Evolutionary conservation across 2,329 filamentous ascomycete genomes (phyloP), one percentile per base, ranked within the genome.

Genomic region (Aspergillus pseudoglaucus): DNA sequence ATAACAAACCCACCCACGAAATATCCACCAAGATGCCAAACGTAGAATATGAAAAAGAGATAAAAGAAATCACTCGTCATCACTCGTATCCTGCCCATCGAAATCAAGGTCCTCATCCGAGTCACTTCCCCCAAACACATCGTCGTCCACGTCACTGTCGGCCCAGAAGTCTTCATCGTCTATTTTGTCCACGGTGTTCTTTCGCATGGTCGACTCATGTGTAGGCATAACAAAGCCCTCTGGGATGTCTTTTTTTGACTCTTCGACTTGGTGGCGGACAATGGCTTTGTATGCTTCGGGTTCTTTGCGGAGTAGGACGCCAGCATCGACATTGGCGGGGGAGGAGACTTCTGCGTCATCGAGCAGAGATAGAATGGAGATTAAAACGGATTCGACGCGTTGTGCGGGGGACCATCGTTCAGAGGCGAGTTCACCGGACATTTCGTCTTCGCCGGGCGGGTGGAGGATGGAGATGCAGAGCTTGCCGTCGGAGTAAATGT

Each of bases 401-500:
- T 97, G 91, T 3, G 93, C 83, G 1, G 93, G 90, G 5, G 88
- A 90, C 91, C 91, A 98, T 49, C 91, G 87, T 72, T 97, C 93
- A 49, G 85, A 86, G 6, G 93, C 91, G 35, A 80, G 72, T 70
- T 97, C 91, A 52, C 93, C 93, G 0, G 90, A 95, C 76, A 90
- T 91, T 58, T 87, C 82, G 64, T 97, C 91, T 52, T 96, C 89
- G 56, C 93, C 93, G 0, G 93, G 90, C 15, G 82, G 80, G 69
- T 98, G 91, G 9, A 98, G 82, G 61, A 98, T 98, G 41, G 90
- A 96, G 66, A 98, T 97, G 75, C 93, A 97, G 40, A 97, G 80
- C 57, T 85, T 85, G 59, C 91, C 91, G 66, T 96, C 88, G 5
- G 82, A 73, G 72, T 97, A 97, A 62, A 98, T 84, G 67, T 98